A percentile compares a stretch with the other conserved stretches of the same genome.
Conservation (phyloP, 208 protist genomes). For the Leishmania aethiopica region DNA sequence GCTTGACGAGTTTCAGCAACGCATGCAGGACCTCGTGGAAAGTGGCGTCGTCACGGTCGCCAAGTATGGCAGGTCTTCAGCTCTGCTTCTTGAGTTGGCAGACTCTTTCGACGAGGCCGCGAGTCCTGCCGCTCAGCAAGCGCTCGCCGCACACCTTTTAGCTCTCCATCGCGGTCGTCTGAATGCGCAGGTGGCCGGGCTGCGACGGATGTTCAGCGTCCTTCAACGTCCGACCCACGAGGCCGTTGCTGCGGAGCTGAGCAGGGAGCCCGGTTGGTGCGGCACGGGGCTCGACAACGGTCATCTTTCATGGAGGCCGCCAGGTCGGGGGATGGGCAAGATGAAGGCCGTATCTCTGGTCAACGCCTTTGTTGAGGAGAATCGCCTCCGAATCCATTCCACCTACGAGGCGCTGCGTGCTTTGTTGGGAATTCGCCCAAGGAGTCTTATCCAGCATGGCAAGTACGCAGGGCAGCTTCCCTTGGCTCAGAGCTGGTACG, state of each 20-base stretch:
- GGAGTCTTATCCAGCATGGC: conserved; percentile 68
- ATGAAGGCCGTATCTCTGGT: conserved; percentile 70
- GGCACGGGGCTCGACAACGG: not conserved
- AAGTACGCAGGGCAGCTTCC: conserved; percentile 82
- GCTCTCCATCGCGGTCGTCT: conserved; percentile 40
- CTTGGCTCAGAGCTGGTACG: conserved; percentile 82
- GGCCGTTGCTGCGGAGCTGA: conserved; percentile 36
- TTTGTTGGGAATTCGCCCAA: conserved; percentile 76
- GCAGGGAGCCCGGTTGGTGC: conserved; percentile 6
- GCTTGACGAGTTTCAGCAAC: conserved; percentile 60
- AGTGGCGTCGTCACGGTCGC: conserved; percentile 36
- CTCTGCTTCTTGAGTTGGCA: conserved; percentile 32
- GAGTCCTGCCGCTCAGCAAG: conserved; percentile 27
- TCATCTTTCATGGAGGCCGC: conserved; percentile 44
- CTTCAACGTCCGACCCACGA: conserved; percentile 59
- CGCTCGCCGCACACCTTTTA: conserved; percentile 32
- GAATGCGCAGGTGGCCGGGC: conserved; percentile 34
- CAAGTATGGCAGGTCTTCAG: conserved; percentile 23
- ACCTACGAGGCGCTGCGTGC: conserved; percentile 72
- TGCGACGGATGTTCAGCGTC: conserved; percentile 59
- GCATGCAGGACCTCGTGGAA: conserved; percentile 57
- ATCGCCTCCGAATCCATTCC: conserved; percentile 59
- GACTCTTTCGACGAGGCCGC: conserved; percentile 39
- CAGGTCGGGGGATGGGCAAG: conserved; percentile 38
- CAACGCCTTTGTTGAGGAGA: conserved; percentile 89